Evolutionary conservation across 495 filamentous ascomycete genomes (phyloP), one percentile per base, ranked within the genome.

Genomic region (Aspergillus ostianus): DNA sequence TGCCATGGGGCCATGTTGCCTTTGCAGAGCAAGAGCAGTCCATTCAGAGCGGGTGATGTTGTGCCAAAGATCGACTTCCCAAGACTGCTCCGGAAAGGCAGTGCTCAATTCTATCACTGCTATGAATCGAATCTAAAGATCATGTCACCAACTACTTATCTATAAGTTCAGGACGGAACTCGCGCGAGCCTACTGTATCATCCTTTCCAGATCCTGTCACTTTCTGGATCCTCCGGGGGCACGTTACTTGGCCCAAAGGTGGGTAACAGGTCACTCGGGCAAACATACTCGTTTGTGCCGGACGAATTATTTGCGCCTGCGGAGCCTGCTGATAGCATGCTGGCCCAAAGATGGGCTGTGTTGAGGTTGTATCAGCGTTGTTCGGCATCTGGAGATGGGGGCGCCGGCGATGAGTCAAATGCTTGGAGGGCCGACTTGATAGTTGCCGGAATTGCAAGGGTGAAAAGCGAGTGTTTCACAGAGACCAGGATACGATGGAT

Each of bases 11-110:
- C 69, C 30, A 15, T 62, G 36, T 6, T 60, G 62, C 57, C 68
- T 65, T 47, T 67, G 59, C 50, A 77, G 72, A 21, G 66, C 67
- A 47, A 79, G 65, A n/a, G 71, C 66, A 47, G 56, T 65, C 74
- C 69, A 81, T 48, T 79, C 68, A 23, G 49, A 63, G 62, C 51
- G 64, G 48, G 66, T 66, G 51, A 84, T 80, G 26, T 89, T 88
- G 65, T 92, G 84, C 91, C 91, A 96, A 1, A 96, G 74, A 32
- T 86, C 80, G 6, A 89, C 81, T 66, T 94, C 82, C 88, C 89
- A 95, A 45, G 72, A 58, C 61, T 87, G 80, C 7, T 82, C 66
- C 1, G 77, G 77, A 32, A 84, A 78, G 52, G 72, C 75, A 36
- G 67, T 78, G 48, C 82, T 85, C 21, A 85, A 82, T 59, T 92